Base-by-base conservation (phyloP, 1,284 basidiomycete genomes). In the Phellopilus nigrolimitatus region DNA sequence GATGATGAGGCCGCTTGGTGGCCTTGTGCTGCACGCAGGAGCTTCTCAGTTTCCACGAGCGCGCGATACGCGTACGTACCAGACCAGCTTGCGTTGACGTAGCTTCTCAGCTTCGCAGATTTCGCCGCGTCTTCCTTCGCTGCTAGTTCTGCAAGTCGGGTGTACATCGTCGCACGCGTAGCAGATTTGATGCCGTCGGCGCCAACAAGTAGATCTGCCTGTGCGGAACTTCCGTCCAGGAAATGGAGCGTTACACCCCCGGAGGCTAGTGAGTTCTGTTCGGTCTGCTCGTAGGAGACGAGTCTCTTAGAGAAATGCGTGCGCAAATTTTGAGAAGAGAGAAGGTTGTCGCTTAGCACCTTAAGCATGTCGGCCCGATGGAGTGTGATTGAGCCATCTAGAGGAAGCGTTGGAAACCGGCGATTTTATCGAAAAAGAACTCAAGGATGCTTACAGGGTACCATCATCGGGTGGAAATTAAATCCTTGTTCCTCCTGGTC, bases 111-210 rank as follows among this genome's bases (percentile, higher is more conserved):
- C 2, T 27, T 10, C 47, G 24, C 39, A 31, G 37, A 40, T 17
- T 33, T 13, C 15, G 30, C 46, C 13, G n/a, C 22, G 17, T 41
- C 36, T 12, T 21, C 30, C 13, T 39, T 34, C 56, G 59, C 22
- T 47, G 53, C 37, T 15, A 41, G 46, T 40, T 57, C 34, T 30
- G 63, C 60, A 51, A 60, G 52, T 39, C 59, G 55, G 12, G 55
- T 57, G 55, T 69, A 67, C 66, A 71, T 66, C 48, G 66, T 62
- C 12, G 56, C 53, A 12, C 72, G 67, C 19, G 66, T 64, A 13
- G 60, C 55, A 1, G 71, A 72, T 52, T 69, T 71, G 40, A 76
- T 67, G 7, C 73, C 74, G 56, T 76, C 73, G 13, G 70, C 69
- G 2, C 72, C 74, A 33, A 74, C 58, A n/a, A 75, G 64, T 8